Evolutionary conservation across 2,329 filamentous ascomycete genomes (phyloP).

Genomic region (Fusarium pininemorale): DNA sequence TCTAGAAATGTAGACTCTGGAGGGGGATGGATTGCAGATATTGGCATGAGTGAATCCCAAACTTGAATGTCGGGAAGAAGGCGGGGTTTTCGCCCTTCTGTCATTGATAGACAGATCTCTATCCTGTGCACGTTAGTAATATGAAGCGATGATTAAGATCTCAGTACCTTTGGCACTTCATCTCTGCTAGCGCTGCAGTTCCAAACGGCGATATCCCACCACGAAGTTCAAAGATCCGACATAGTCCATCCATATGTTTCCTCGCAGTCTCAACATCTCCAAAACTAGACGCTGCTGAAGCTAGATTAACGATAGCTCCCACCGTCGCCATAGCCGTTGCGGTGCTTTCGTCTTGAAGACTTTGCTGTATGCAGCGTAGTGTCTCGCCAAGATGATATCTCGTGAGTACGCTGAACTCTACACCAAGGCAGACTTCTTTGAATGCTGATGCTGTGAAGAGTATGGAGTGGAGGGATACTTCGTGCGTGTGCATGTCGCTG

Average conservation of each 20-base stretch:
- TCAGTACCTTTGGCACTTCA: not conserved
- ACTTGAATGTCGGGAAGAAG: not conserved
- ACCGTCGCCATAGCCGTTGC: not conserved
- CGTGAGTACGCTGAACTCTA: not conserved
- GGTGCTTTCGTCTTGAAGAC: rapidly evolving
- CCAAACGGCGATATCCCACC: not conserved
- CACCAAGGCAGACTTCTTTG: rapidly evolving
- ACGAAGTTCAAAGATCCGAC: not conserved
- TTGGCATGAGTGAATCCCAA: not conserved
- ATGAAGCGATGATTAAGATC: rapidly evolving
- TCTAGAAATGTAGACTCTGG: rapidly evolving
- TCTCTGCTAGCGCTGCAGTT: not conserved
- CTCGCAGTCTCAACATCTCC: not conserved
- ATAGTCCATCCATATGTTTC: not conserved
- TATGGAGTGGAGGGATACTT: not conserved
- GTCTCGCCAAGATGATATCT: not conserved
- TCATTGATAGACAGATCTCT: not conserved
- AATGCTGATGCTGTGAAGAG: not conserved
- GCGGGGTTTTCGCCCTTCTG: not conserved
- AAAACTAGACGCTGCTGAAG: not conserved
- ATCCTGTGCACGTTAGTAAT: not conserved
- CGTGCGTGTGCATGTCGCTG: not conserved
- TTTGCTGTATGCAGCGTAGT: not conserved
- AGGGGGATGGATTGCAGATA: no score
- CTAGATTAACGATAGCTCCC: not conserved